Evolutionary conservation across 129 eudicot genomes (phyloP).

Genomic region (Tagetes patula): DNA sequence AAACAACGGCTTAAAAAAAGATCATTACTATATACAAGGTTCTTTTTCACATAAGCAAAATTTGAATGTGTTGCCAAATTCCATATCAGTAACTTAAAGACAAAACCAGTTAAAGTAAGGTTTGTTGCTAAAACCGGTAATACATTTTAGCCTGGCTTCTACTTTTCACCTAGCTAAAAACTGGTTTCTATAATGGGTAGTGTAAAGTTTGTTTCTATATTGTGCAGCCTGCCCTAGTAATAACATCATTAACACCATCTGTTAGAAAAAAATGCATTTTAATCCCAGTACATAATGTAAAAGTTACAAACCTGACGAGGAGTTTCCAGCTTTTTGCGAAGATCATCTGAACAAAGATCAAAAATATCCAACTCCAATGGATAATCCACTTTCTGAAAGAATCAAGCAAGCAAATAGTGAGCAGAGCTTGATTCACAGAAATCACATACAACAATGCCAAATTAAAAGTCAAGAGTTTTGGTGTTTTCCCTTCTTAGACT

Average conservation of each 20-base stretch:
- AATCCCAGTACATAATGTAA: neutral
- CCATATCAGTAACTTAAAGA: neutral
- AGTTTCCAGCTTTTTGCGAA: conserved; percentile 67
- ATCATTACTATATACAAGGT: no score
- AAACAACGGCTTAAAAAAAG: no score
- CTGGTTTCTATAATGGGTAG: neutral
- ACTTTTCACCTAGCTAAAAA: neutral
- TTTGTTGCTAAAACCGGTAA: no score
- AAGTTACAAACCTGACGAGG: conserved; percentile 75
- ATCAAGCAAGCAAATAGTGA: conserved; percentile 2
- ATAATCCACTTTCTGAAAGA: conserved; percentile 92
- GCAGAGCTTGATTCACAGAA: neutral
- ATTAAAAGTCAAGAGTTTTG: neutral
- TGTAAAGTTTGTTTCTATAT: neutral
- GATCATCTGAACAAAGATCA: conserved; percentile 96
- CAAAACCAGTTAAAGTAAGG: neutral
- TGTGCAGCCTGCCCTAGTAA: neutral
- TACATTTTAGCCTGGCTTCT: no score
- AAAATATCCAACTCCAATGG: conserved; percentile 88
- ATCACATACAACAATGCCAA: neutral
- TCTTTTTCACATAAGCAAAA: no score
- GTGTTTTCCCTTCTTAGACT: conserved; percentile 1
- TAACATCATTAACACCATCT: neutral
- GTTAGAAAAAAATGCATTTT: neutral
- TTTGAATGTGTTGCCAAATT: neutral